Evolutionary conservation across 1,284 basidiomycete genomes (phyloP), one percentile per base, ranked within the genome.

Genomic region (Tausonia pullulans): DNA sequence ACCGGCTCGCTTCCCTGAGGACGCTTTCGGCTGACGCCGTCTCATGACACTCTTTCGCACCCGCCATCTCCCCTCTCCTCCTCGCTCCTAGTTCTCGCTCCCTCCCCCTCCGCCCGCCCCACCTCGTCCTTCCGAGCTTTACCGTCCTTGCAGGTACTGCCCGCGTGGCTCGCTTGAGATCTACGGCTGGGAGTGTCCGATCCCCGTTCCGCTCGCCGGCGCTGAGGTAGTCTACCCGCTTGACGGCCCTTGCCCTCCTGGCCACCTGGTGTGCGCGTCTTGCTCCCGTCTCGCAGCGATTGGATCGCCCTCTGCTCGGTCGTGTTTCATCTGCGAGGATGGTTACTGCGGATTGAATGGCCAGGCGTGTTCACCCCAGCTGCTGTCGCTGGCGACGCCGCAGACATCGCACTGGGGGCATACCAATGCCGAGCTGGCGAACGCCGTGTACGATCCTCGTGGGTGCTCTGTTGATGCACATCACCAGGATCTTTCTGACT

Each of bases 201-300:
- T 62, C 6, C 65, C 65, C 11, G 65, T 66, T n/a, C 48, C 40
- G 13, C 39, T 61, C 63, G 10, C 45, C 41, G 8, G 10, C 54
- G 5, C 50, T 43, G 7, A 8, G 8, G 8, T 11, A 53, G 7
- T 53, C 9, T 62, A 59, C 16, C 65, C 65, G 50, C 65, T 66
- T 16, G 65, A 66, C 40, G 65, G 65, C 8, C 65, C 65, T 7
- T 62, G 60, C 43, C 65, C 65, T 13, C 60, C 55, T 7, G 61
- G 61, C 27, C 65, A 66, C 50, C 54, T 66, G 5, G 10, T 13
- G 7, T 66, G 65, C 55, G 40, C 50, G 10, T 58, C 59, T 0
- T 66, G 65, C 60, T 41, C 60, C 8, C 49, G 53, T 1, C 52
- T 66, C 13, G 53, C 65, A 1, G 61, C 60, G n/a, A 46, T 56